These are phyloP conservation scores for Pelargonium myrrhifolium DNA, from an alignment of 441 rosid species.

Conservation along the genomic window DNA sequence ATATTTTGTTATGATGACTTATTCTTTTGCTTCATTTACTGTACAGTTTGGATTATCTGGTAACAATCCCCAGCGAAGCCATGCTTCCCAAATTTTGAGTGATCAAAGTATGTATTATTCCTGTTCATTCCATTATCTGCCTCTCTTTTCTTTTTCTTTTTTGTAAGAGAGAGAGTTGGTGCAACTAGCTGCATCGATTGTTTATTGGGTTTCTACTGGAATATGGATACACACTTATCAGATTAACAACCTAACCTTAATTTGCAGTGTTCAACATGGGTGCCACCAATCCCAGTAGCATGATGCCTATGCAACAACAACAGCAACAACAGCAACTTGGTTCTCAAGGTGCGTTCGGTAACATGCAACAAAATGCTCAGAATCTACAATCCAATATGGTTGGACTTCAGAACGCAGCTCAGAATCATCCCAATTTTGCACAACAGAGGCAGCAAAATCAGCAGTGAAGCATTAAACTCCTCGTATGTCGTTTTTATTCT, in stretches of 20 bases:
- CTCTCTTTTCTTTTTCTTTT: background rate
- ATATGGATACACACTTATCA: background rate
- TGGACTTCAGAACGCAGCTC: slow-evolving; percentile 54
- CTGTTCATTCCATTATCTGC: background rate
- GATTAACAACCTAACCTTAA: background rate
- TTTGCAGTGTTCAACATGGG: slow-evolving; percentile 75
- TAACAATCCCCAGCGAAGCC: slow-evolving; percentile 65
- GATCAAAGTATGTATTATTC: slow-evolving; percentile 58
- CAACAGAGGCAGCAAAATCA: slow-evolving; percentile 88
- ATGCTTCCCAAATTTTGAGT: slow-evolving; percentile 61
- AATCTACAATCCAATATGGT: slow-evolving; percentile 64
- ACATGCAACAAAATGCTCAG: slow-evolving; percentile 60
- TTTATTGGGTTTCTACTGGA: background rate
- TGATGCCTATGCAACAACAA: slow-evolving; percentile 56
- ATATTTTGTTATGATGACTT: background rate
- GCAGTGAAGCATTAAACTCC: slow-evolving; percentile 32
- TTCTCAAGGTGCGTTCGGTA: slow-evolving; percentile 53
- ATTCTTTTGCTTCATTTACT: slow-evolving; percentile 12
- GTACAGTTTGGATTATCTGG: slow-evolving; percentile 73
- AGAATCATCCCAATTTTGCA: slow-evolving; percentile 47
- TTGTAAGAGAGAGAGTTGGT: background rate
- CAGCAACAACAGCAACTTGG: slow-evolving; percentile 53
- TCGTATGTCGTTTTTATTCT: background rate
- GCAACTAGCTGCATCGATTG: background rate
- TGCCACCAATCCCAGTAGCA: slow-evolving; percentile 45